A percentile compares a stretch with the other conserved stretches of the same genome.
Evolutionary conservation across 306 rosid genomes (phyloP).

Genomic region (Corylus americana): DNA sequence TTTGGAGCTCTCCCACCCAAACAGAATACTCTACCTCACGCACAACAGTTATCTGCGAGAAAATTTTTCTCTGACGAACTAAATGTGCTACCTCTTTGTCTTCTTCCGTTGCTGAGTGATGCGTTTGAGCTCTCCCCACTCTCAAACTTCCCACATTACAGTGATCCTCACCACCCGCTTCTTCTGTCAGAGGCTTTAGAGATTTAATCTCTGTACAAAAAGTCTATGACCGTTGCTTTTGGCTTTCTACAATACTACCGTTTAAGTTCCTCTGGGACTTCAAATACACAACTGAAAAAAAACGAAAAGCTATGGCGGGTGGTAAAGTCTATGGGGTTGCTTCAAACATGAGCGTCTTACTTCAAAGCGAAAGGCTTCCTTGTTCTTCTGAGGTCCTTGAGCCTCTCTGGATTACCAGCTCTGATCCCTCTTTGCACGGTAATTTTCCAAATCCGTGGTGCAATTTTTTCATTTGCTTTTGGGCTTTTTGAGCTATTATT

Average conservation of each 20-base stretch:
- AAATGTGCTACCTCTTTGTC: not conserved
- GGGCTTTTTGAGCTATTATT: constrained; percentile 3
- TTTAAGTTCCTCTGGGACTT: constrained; percentile 15
- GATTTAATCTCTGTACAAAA: not conserved
- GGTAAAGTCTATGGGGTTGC: constrained; percentile 43
- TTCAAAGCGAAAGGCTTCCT: constrained; percentile 55
- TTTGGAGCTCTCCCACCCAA: constrained; percentile 14
- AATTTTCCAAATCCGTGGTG: constrained; percentile 2
- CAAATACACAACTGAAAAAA: constrained; percentile 1
- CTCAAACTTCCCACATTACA: constrained; percentile 55
- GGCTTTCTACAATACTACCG: constrained; percentile 18
- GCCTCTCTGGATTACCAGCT: constrained; percentile 62
- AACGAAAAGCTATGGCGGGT: constrained; percentile 40
- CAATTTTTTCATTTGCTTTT: not conserved
- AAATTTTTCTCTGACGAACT: constrained; percentile 28
- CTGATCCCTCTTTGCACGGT: constrained; percentile 63
- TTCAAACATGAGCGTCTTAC: constrained; percentile 50
- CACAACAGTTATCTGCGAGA: constrained; percentile 4
- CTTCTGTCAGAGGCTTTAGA: constrained; percentile 42
- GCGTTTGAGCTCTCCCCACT: constrained; percentile 42
- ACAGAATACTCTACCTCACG: not conserved
- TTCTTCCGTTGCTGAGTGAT: constrained; percentile 24
- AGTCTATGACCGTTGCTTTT: not conserved
- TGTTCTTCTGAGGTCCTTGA: constrained; percentile 56
- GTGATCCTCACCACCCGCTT: constrained; percentile 40